These are phyloP conservation scores for Amborella trichopoda DNA, from an alignment of 164 flowering plant genomes.

Conservation along the genomic window DNA sequence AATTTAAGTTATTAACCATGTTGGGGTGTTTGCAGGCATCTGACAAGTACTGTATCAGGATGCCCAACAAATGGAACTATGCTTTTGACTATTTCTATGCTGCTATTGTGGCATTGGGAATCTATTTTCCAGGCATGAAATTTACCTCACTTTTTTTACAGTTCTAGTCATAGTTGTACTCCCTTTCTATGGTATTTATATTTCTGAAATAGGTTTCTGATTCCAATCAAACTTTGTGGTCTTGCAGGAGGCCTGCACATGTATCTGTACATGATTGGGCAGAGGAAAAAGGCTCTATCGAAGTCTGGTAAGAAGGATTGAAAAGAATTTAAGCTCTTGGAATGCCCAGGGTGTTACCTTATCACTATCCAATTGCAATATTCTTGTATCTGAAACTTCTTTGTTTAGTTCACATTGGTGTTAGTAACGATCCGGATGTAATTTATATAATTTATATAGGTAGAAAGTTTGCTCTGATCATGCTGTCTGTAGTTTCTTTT, in stretches of 20 bases:
- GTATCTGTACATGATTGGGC: constrained; percentile 62
- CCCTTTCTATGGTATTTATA: too few relatives aligned
- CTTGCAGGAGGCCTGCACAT: constrained; percentile 70
- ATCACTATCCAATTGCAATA: background rate
- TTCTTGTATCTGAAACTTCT: background rate
- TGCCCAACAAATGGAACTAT: constrained; percentile 84
- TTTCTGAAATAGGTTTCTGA: too few relatives aligned
- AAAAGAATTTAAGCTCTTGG: constrained; percentile 33
- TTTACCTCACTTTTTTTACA: background rate
- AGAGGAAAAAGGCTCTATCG: constrained; percentile 63
- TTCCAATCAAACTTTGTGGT: too few relatives aligned
- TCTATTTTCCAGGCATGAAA: constrained; percentile 55
- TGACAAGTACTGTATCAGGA: constrained; percentile 43
- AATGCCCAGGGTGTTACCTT: background rate
- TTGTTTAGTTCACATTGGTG: too few relatives aligned
- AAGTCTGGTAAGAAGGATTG: too few relatives aligned
- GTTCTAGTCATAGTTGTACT: too few relatives aligned
- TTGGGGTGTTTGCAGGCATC: constrained; percentile 36
- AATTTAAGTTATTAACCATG: too few relatives aligned
- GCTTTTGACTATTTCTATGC: constrained; percentile 59
- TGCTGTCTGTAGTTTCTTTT: background rate
- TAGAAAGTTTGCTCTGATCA: background rate
- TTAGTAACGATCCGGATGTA: too few relatives aligned
- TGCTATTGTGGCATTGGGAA: constrained; percentile 29
- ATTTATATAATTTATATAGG: background rate